phyloP scores from a whole-genome alignment of 306 rosid species.

The Acacia melanoxylon region DNA sequence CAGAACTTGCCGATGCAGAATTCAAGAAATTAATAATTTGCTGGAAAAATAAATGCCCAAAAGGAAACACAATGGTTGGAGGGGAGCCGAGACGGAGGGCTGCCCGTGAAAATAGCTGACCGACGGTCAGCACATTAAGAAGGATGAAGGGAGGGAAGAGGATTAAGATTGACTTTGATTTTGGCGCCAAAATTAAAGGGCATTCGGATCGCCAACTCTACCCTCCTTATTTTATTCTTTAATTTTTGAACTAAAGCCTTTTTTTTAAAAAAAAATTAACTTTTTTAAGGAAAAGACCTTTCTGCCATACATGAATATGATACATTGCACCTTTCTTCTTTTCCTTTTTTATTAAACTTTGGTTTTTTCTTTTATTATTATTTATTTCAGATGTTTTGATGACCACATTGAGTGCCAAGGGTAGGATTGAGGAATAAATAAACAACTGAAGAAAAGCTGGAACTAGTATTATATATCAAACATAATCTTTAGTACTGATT shows the following conservation, averaged over 20 bases:
- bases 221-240: background rate
- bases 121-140: slow-evolving; percentile 21
- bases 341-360: background rate
- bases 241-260: background rate
- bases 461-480: background rate
- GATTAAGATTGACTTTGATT: slow-evolving; percentile 35
- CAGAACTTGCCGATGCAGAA: no score
- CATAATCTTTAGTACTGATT: slow-evolving; percentile 6
- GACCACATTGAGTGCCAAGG: background rate
- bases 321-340: slow-evolving; percentile 7
- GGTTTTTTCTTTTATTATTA: background rate
- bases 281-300: background rate
- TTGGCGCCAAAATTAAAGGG: slow-evolving; percentile 54
- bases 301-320: background rate
- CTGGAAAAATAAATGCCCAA: background rate
- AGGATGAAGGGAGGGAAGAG: background rate
- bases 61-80: background rate
- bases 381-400: background rate
- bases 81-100: background rate
- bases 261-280: background rate
- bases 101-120: slow-evolving; percentile 36
- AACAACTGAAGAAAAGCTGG: background rate
- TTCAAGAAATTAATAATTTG: no score
- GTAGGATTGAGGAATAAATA: no score
- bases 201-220: slow-evolving; percentile 46